Evolutionary conservation across 1,139 yeast genomes (phyloP).

Genomic region (Zhuliangozyma blackwelliae): DNA sequence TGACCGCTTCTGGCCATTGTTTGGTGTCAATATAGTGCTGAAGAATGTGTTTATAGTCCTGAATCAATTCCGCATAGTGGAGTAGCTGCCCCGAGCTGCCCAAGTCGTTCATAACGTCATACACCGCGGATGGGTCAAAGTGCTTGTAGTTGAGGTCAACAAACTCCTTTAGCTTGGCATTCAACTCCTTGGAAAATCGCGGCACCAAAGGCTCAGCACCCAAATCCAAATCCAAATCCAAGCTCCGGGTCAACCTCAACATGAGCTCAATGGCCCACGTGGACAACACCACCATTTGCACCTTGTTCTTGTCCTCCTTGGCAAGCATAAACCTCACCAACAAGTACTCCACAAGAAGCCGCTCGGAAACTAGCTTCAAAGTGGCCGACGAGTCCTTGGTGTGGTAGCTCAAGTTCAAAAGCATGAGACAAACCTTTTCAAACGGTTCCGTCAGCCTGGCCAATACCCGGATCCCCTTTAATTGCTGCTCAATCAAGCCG

Average conservation of each 20-base stretch:
- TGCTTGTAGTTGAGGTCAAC: constrained; percentile 42
- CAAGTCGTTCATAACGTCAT: constrained; percentile 66
- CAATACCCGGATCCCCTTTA: constrained; percentile 57
- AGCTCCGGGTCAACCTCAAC: constrained; percentile 17
- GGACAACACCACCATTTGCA: constrained; percentile 62
- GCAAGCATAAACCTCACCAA: constrained; percentile 44
- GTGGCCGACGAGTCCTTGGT: constrained; percentile 3
- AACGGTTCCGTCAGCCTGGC: constrained; percentile 67
- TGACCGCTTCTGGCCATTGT: constrained; percentile 72
- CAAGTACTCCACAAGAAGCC: constrained; percentile 52
- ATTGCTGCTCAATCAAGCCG: constrained; percentile 23
- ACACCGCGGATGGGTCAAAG: constrained; percentile 63
- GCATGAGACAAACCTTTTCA: constrained; percentile 64
- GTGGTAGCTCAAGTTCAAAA: constrained; percentile 40
- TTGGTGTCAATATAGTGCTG: constrained; percentile 63
- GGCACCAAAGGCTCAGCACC: no score
- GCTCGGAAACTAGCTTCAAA: constrained; percentile 18
- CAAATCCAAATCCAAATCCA: constrained; percentile 5
- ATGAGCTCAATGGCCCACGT: constrained; percentile 77
- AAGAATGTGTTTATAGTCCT: constrained; percentile 67
- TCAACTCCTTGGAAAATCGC: constrained; percentile 9
- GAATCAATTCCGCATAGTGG: constrained; percentile 61
- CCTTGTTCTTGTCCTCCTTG: constrained; percentile 34
- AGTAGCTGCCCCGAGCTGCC: constrained; percentile 63
- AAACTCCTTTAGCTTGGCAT: constrained; percentile 47